Evolutionary conservation across 257 asterid genomes (phyloP).

Genomic region (Nicotiana knightiana): DNA sequence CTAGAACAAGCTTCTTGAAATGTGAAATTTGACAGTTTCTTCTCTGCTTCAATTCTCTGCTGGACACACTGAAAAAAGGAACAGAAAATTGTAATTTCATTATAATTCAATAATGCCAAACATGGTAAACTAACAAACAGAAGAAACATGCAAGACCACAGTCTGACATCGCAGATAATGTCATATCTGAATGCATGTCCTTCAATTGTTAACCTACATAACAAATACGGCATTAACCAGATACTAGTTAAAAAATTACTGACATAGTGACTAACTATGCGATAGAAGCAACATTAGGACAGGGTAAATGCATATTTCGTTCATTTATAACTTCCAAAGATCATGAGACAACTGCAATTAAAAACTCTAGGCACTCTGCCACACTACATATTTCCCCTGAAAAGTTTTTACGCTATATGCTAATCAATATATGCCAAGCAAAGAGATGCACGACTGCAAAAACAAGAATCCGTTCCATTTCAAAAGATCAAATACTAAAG

Average conservation of each 20-base stretch:
- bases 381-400: neutral
- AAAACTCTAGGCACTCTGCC: neutral
- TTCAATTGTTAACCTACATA: neutral
- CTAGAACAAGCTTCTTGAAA: slow-evolving; percentile 50
- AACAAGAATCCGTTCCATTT: neutral
- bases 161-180: neutral
- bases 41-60: slow-evolving; percentile 65
- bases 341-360: neutral
- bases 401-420: neutral
- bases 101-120: slow-evolving; percentile 9
- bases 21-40: slow-evolving; percentile 37
- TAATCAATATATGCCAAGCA: neutral
- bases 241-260: neutral
- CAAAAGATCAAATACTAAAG: neutral
- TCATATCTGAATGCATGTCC: neutral
- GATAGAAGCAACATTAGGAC: neutral
- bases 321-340: neutral
- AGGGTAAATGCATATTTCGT: neutral
- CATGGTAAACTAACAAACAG: neutral
- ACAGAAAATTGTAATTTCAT: slow-evolving; percentile 14
- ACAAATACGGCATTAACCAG: neutral
- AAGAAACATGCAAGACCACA: neutral
- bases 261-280: neutral
- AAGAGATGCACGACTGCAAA: neutral
- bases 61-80: slow-evolving; percentile 52